Base-by-base conservation (phyloP, 2,329 filamentous ascomycete species). In the Exserohilum rostratum region DNA sequence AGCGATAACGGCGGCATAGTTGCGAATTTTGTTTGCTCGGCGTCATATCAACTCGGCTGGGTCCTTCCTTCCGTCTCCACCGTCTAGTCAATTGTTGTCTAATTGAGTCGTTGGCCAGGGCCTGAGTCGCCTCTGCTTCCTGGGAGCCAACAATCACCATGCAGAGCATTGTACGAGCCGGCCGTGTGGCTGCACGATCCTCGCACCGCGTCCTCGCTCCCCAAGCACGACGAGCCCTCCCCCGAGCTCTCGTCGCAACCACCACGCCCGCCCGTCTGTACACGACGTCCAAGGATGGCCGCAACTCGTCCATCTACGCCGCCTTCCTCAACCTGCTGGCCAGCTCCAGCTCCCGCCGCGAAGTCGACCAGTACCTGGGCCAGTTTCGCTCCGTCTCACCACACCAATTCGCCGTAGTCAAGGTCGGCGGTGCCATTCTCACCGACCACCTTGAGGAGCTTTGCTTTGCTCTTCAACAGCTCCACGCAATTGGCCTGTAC, bases 401-500 rank as follows among this genome's bases (percentile, higher is more conserved):
- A 31, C 93, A 98, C 80, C 92, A 96, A 73, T 99, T 98, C 76
- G 93, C 93, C 64, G 93, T 99, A 44, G 96, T 99, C 78, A 99
- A 99, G 82, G 93, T 98, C 51, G 95, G 93, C 58, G 95, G 93
- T 59, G 95, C 93, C 60, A 97, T 98, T 70, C 85, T 99, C 69
- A 96, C 91, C 57, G 93, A 98, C 74, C 90, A 97, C 77, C 84
- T 98, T 51, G 90, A 96, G 75, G 92, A 93, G 69, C 86, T 99
- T 51, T 96, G 91, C 72, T 89, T 90, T 50, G 93, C 90, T 45
- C 83, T 98, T 55, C 89, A 91, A 25, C 96, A 98, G 78, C 85
- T 98, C 45, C 93, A 96, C 78, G 90, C 96, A 81, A 91, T 98
- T 71, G 92, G 93, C 35, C 85, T 99, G 35, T 97, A 91, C 79